Evolutionary conservation across 2,329 filamentous ascomycete species (phyloP), one percentile per base, ranked within the genome.

Genomic region (Pseudogymnoascus sp.): DNA sequence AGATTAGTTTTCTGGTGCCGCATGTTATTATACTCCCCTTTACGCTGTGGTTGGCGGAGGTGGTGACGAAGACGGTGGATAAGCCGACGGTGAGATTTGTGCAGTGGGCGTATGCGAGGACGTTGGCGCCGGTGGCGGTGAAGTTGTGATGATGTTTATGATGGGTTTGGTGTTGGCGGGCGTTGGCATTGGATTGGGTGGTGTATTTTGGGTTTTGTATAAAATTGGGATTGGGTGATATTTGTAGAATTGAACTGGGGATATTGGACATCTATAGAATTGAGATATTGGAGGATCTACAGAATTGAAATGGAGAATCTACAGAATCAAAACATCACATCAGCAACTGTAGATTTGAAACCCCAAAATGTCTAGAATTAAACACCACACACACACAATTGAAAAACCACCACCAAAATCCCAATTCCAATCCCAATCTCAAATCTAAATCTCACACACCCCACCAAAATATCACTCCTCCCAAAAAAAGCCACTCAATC

Each of bases 1-100:
- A 59, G 31, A 5, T 59, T 14, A 59, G 79, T 1, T 87, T 87
- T 68, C 73, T 88, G 21, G 63, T 81, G 1, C 81, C 85, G 1
- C 84, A 90, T 42, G 31, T 59, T 7, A 31, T 59, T 12, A 31
- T 29, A 3, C 16, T 59, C 23, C 51, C 51, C 7, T n/a, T 59
- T 10, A 59, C 51, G 23, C 23, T 59, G 26, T 59, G 51, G 51
- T 5, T 59, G 26, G 51, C 51, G 2, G 51, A 59, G 51, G 16
- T 59, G 51, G 51, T 59, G 51, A 59, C 51, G 12, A 59, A 16
- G 51, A 31, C 16, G 51, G 51, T 59, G 5, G 51, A 59, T 59
- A 59, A 21, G 51, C 51, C 51, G 26, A 59, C 51, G 26, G 51
- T 59, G 8, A 59, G 14, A 12, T 59, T 59, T 31, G 51, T 29